phyloP scores from a whole-genome alignment of 2,329 filamentous ascomycete genomes.

The Pseudopithomyces chartarum region DNA sequence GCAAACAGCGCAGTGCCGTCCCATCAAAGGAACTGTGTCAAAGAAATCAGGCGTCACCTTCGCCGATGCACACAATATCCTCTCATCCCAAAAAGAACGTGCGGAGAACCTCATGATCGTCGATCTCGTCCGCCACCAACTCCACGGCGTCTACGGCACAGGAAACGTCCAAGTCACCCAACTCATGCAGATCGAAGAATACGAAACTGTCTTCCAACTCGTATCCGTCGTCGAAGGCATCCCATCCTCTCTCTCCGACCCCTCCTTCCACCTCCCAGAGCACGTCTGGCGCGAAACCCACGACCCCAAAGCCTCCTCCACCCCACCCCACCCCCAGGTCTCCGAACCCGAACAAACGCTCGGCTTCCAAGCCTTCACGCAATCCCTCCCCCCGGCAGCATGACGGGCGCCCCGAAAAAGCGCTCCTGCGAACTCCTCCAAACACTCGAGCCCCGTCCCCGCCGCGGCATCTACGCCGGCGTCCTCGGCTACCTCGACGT shows the following conservation, averaged over 20 bases:
- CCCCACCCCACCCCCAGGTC: slow-evolving; percentile 6
- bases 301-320: slow-evolving; percentile 21
- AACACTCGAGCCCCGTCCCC: slow-evolving; percentile 66
- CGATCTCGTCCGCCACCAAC: slow-evolving; percentile 90
- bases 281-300: slow-evolving; percentile 39
- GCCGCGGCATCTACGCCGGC: slow-evolving; percentile 82
- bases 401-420: slow-evolving; percentile 97
- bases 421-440: slow-evolving; percentile 82
- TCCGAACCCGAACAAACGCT: slow-evolving; percentile 45
- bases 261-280: slow-evolving; percentile 33
- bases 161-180: slow-evolving; percentile 75
- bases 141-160: slow-evolving; percentile 81
- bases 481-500: slow-evolving; percentile 90
- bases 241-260: slow-evolving; percentile 22
- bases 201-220: slow-evolving; percentile 89
- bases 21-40: slow-evolving; percentile 96
- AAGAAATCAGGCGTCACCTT: slow-evolving; percentile 72
- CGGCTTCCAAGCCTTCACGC: slow-evolving; percentile 76
- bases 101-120: slow-evolving; percentile 99
- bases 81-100: slow-evolving; percentile 84
- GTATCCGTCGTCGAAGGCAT: slow-evolving; percentile 81
- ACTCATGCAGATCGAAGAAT: slow-evolving; percentile 86
- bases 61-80: slow-evolving; percentile 71
- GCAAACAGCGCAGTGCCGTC: slow-evolving; percentile 77
- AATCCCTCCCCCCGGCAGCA: slow-evolving; percentile 87